Evolutionary conservation across 345 rosid genomes (phyloP).

Genomic region (Kandelia obovata): DNA sequence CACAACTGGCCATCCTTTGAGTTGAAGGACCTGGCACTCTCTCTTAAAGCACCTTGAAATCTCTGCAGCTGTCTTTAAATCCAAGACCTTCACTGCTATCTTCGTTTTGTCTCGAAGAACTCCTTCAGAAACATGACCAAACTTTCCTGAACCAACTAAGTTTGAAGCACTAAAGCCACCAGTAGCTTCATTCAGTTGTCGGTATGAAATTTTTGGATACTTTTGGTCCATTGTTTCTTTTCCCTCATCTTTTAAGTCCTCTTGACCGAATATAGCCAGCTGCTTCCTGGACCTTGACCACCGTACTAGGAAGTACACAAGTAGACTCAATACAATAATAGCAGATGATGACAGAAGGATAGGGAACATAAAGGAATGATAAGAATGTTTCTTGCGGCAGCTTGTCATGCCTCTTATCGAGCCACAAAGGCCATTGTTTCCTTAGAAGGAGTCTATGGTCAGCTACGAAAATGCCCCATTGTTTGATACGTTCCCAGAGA

Average conservation of each 20-base stretch:
- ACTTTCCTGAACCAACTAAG: slow-evolving; percentile 75
- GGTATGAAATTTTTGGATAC: slow-evolving; percentile 63
- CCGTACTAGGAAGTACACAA: slow-evolving; percentile 37
- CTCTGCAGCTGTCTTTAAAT: slow-evolving; percentile 43
- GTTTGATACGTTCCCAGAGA: slow-evolving; percentile 60
- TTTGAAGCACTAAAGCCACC: slow-evolving; percentile 65
- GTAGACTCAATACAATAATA: slow-evolving; percentile 44
- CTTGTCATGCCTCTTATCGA: slow-evolving; percentile 60
- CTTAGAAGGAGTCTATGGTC: slow-evolving; percentile 60
- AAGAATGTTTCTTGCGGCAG: slow-evolving; percentile 46
- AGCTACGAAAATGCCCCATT: slow-evolving; percentile 57
- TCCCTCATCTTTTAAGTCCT: slow-evolving; percentile 49
- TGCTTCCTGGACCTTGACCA: slow-evolving; percentile 45
- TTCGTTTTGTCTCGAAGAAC: slow-evolving; percentile 66
- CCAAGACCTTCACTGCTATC: slow-evolving; percentile 79
- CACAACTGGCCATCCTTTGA: slow-evolving; percentile 74
- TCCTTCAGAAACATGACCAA: slow-evolving; percentile 87
- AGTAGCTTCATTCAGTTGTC: slow-evolving; percentile 71
- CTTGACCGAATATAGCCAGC: slow-evolving; percentile 29
- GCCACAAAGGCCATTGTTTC: slow-evolving; percentile 71
- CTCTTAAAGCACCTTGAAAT: slow-evolving; percentile 63
- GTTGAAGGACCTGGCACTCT: slow-evolving; percentile 65
- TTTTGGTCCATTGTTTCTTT: slow-evolving; percentile 41
- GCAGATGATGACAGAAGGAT: slow-evolving; percentile 51
- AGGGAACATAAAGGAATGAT: slow-evolving; percentile 43